Evolutionary conservation across 1,139 yeast genomes (phyloP).

Genomic region (Arxiozyma telluris): DNA sequence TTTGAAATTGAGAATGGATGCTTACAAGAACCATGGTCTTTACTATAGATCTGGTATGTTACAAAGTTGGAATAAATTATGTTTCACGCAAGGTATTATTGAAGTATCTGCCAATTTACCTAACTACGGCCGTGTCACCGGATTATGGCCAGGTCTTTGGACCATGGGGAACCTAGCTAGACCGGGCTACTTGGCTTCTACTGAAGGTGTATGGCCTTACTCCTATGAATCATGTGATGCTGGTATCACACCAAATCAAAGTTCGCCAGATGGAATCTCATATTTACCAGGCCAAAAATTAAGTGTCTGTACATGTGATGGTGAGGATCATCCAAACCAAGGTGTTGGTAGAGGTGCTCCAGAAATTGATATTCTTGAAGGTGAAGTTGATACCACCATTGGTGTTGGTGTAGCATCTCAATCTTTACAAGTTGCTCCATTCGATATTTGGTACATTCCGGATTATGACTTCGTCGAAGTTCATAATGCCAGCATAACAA

Average conservation of each 20-base stretch:
- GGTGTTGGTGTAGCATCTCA: constrained; percentile 68
- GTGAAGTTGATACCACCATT: constrained; percentile 44
- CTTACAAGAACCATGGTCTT: constrained; percentile 59
- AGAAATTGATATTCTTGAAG: constrained; percentile 80
- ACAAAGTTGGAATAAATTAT: constrained; percentile 75
- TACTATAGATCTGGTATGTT: constrained; percentile 79
- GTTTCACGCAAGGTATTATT: constrained; percentile 68
- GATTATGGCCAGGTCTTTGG: constrained; percentile 91
- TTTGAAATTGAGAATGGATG: constrained; percentile 56
- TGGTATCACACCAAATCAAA: constrained; percentile 85
- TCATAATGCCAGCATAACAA: constrained; percentile 50
- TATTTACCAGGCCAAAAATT: constrained; percentile 71
- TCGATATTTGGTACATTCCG: constrained; percentile 78
- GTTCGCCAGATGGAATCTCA: constrained; percentile 71
- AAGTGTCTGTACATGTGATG: constrained; percentile 60
- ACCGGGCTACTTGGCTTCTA: constrained; percentile 69
- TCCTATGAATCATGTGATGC: constrained; percentile 77
- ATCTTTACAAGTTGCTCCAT: constrained; percentile 76
- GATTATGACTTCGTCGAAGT: constrained; percentile 65
- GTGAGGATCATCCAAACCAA: constrained; percentile 69
- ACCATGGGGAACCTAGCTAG: constrained; percentile 78
- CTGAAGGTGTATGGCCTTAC: constrained; percentile 91
- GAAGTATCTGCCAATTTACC: constrained; percentile 68
- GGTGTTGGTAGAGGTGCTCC: constrained; percentile 87
- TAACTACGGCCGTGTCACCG: constrained; percentile 57